Evolutionary conservation across 1,284 basidiomycete species (phyloP), one percentile per base, ranked within the genome.

Genomic region (Ustilago loliicola): DNA sequence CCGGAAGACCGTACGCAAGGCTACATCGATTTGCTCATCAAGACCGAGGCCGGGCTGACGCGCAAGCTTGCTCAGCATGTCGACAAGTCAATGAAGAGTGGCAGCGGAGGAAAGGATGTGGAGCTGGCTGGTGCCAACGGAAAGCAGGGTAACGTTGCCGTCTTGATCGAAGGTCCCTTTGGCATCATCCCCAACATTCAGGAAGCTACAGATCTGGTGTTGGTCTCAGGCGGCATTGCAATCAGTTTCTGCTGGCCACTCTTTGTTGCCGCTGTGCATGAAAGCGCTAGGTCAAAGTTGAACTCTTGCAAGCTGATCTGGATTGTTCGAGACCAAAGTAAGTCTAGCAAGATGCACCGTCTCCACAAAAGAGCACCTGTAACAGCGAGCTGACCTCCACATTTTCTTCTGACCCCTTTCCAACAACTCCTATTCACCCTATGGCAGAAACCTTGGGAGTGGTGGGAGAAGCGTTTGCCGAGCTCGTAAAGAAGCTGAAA

Each of bases 161-260:
- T 80, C 19, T 34, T 81, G 50, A 38, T 81, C 30, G 80, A 81
- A 27, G 79, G 80, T n/a, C 79, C 79, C 2, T 81, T 77, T 29
- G 72, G 72, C 2, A 9, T 50, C 21, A 56, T 48, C 2, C 65
- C 65, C n/a, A 50, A 73, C 30, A 36, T 57, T 17, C 42, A 61
- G 3, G 40, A 56, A 15, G 59, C 54, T 15, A 59, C 59, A 1
- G 42, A 72, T 21, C 30, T 72, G 23, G 61, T 76, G 2, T 54
- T 81, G 34, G 67, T 72, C 6, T 55, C 77, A 2, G 80, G 79
- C 6, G 80, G 80, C 32, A 73, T 82, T 21, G 80, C 77, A 1
- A 72, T 82, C 65, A 77, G 80, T 2, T 80, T 72, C 62, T 72
- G 71, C 40, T 64, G 77, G 54, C 73, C 80, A 8, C 30, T 76